Evolutionary conservation across 495 filamentous ascomycete species (phyloP), one percentile per base, ranked within the genome.

Genomic region (Pseudomonodictys pantanalensis): DNA sequence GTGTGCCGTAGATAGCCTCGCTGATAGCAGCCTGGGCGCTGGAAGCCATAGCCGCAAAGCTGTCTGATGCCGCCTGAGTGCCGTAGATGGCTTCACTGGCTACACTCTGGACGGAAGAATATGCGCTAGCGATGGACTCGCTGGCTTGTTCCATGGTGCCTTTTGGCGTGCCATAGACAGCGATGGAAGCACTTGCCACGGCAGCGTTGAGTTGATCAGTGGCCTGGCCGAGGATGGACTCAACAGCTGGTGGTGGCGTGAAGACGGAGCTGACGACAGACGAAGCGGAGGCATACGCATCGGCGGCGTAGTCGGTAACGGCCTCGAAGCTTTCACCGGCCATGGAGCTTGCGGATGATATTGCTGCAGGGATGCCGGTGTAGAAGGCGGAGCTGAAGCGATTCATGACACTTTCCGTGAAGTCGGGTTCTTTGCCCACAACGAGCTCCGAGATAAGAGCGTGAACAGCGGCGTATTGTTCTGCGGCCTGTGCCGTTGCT

Each of bases 361-460:
- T 70, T 12, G 52, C 65, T 25, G 43, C 72, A 26, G 77, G 82
- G 43, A 84, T 83, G 0, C 78, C 78, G 0, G 78, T 81, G 60
- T 81, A 76, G 66, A 85, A 85, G 2, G 84, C 88, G 2, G 81
- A 82, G 29, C 78, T 79, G 5, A 96, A 78, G 20, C 86, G 81
- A 52, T 76, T 83, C 75, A 91, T 81, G 0, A 92, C 86, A 55
- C 86, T 88, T 62, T 96, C 89, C 0, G 87, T 90, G 65, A 89
- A 96, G 12, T 84, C 80, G 4, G 89, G 87, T 69, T 96, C 89
- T 71, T 85, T 88, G 23, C 88, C 91, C 43, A 75, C 68, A 24
- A 96, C 74, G 2, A 96, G 75, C 65, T 96, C 90, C 11, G 85
- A 86, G 12, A 96, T 79, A 1, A 96, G 76, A 20, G 77, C 81